phyloP scores from a whole-genome alignment of 305 asterid genomes.

The Nicotiana rustica region DNA sequence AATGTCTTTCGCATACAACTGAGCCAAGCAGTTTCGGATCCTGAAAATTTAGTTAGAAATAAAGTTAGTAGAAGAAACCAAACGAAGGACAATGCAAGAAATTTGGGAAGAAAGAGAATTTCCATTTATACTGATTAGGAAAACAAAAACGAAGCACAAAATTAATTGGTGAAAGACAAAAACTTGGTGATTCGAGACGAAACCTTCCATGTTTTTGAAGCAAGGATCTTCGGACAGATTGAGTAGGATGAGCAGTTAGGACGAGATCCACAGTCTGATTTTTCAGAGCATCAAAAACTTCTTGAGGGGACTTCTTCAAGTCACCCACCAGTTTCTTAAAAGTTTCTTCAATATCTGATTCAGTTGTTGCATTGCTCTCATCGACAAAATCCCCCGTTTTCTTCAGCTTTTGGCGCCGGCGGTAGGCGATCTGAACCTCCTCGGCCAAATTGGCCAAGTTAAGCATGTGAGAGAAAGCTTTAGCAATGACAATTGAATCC shows the following conservation, averaged over 20 bases:
- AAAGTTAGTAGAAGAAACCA: neutral
- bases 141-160: neutral
- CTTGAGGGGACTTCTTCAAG: constrained; percentile 55
- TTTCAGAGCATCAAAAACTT: constrained; percentile 61
- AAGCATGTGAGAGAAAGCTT: constrained; percentile 66
- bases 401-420: constrained; percentile 52
- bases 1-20: constrained; percentile 45
- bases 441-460: constrained; percentile 63
- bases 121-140: neutral
- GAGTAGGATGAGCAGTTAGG: constrained; percentile 63
- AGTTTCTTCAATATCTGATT: constrained; percentile 61
- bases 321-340: constrained; percentile 54
- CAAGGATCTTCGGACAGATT: constrained; percentile 58
- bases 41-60: constrained; percentile 31
- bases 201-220: constrained; percentile 66
- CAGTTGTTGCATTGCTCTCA: constrained; percentile 57
- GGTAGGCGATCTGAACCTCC: constrained; percentile 61
- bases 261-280: constrained; percentile 63
- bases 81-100: neutral
- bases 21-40: constrained; percentile 48
- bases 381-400: constrained; percentile 56
- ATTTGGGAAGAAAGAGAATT: neutral
- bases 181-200: constrained; percentile 18
- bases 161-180: neutral
- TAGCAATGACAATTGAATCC: constrained; percentile 60